phyloP scores from a whole-genome alignment of 805 yeast species.

The Yarrowia sp. region DNA sequence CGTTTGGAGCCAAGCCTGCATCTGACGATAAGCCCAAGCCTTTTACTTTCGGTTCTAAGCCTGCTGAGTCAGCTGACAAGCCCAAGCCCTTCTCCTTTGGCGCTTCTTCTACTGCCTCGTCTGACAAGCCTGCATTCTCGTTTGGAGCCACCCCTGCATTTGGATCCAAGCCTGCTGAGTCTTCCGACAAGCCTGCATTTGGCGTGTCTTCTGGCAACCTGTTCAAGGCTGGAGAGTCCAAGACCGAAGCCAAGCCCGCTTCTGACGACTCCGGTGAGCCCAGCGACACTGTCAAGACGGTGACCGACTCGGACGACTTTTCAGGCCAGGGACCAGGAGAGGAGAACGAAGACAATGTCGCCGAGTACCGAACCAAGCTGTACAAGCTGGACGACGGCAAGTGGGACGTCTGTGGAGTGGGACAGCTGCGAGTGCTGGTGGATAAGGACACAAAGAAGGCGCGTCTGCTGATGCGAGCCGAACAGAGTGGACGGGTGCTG shows the following conservation, averaged over 20 bases:
- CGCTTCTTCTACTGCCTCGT: background rate
- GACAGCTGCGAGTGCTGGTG: conserved; percentile 76
- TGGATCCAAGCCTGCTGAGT: conserved; percentile 41
- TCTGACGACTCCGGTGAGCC: conserved; percentile 8
- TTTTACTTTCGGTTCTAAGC: background rate
- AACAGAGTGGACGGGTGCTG: conserved; percentile 81
- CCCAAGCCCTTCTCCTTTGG: conserved; percentile 2
- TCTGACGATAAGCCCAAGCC: background rate
- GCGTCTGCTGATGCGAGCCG: conserved; percentile 83
- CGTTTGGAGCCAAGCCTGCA: conserved; percentile 11
- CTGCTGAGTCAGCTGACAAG: conserved; percentile 8
- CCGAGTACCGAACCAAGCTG: conserved; percentile 73
- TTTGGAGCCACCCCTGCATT: conserved; percentile 45
- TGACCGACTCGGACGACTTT: conserved; percentile 51
- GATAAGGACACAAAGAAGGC: conserved; percentile 65
- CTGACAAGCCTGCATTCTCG: conserved; percentile 41
- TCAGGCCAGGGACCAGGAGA: conserved; percentile 77
- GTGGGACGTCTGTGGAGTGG: conserved; percentile 64
- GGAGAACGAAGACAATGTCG: conserved; percentile 73
- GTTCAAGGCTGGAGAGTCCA: background rate
- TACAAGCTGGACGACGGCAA: conserved; percentile 63
- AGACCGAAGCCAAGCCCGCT: background rate
- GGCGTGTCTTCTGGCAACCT: conserved; percentile 25
- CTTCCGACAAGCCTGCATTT: conserved; percentile 25
- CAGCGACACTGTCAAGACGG: conserved; percentile 43